These are phyloP conservation scores for Ophiocordyceps camponoti-rufipedis DNA, from an alignment of 2,329 filamentous ascomycete genomes.

Conservation along the genomic window DNA sequence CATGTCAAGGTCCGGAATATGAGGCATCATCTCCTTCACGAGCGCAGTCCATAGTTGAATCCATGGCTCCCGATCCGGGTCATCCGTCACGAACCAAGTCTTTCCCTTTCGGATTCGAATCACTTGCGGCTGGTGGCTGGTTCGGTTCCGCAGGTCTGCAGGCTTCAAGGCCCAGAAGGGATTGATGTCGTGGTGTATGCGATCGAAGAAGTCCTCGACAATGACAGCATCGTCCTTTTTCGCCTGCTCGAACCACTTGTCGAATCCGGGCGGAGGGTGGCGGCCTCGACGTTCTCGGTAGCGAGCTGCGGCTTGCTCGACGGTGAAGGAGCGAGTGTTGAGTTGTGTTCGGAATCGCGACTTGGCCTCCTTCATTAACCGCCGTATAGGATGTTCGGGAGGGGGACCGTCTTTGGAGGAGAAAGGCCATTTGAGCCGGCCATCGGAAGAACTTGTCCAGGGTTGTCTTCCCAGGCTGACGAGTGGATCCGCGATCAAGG, in stretches of 20 bases:
- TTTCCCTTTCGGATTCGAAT: conserved; percentile 28
- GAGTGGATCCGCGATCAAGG: too few species aligned
- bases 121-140: conserved; percentile 23
- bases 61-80: conserved; percentile 22
- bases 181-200: conserved; percentile 42
- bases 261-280: conserved; percentile 46
- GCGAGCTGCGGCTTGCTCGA: conserved; percentile 23
- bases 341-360: too few species aligned
- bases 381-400: too few species aligned
- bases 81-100: conserved; percentile 18
- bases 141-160: conserved; percentile 17
- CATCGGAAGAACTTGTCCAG: too few species aligned
- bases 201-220: conserved; percentile 45
- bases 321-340: too few species aligned
- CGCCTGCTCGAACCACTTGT: conserved; percentile 39
- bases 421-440: too few species aligned
- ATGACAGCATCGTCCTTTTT: conserved; percentile 31
- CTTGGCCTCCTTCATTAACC: too few species aligned
- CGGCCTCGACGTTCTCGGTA: conserved; percentile 38
- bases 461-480: too few species aligned
- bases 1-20: conserved; percentile 47
- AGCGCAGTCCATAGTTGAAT: conserved; percentile 29
- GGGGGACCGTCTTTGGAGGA: too few species aligned
- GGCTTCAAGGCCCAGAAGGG: conserved; percentile 40
- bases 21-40: conserved; percentile 29